Base-by-base conservation (phyloP, 345 rosid species). In the Populus alba region DNA sequence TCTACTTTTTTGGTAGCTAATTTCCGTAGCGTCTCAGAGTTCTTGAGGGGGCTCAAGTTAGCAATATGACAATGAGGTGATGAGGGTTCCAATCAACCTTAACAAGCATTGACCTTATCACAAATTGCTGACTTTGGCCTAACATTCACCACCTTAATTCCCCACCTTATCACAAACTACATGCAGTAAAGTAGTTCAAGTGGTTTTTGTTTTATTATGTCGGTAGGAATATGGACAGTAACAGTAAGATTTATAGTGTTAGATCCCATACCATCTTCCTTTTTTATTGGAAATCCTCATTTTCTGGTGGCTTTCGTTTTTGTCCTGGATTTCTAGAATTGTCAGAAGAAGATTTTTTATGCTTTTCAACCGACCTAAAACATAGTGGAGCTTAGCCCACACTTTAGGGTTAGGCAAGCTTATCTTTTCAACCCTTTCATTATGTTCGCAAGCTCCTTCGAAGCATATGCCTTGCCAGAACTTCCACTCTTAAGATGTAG, bases 91-190 rank as follows among this genome's bases (percentile, higher is more conserved):
- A 71, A 59, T 68, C 22, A 7, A 57, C 18, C 59, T 8, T 11
- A 39, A 17, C 25, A 8, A 57, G 79, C 27, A 66, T 78, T 70
- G 69, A 57, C 74, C 5, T 78, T 31, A 17, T 74, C 37, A 63
- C 51, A 9, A 4, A 18, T 5, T 7, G 62, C 49, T 72, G 43
- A 71, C 66, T 76, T 35, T 18, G 70, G 69, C 83, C 85, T 53
- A 55, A 66, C 47, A 67, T 72, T 79, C 57, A 35, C 70, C 62
- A 62, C 39, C 39, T 66, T 43, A 11, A 43, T 43, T n/a, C n/a
- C n/a, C n/a, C n/a, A n/a, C n/a, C n/a, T n/a, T n/a, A n/a, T n/a
- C n/a, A n/a, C n/a, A n/a, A 49, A 62, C 43, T 66, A 35, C 55
- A 3, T n/a, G 16, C n/a, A 72, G 16, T 16, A 51, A 71, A 39